Evolutionary conservation across 2,329 filamentous ascomycete species (phyloP).

Genomic region (Neurospora sp.): DNA sequence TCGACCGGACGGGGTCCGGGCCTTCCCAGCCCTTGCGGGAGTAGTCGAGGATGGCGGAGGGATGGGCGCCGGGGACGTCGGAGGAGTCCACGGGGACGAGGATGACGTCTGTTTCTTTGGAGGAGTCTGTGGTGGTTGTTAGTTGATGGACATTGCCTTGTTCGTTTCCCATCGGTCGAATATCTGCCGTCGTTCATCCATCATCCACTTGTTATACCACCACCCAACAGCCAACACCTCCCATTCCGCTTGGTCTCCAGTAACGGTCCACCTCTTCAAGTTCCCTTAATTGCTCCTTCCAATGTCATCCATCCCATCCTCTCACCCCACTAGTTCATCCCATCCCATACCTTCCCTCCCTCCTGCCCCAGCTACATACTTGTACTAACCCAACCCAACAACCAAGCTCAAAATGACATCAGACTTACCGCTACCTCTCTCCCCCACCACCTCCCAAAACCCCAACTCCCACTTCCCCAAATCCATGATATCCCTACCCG

Average conservation of each 20-base stretch:
- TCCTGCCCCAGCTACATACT: neutral
- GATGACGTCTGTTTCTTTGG: neutral
- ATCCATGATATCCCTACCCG: neutral
- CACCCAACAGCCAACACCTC: neutral
- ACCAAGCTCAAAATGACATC: neutral
- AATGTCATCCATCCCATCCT: neutral
- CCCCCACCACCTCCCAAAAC: neutral
- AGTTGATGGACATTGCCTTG: neutral
- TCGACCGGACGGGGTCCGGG: neutral
- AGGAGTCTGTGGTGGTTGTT: neutral
- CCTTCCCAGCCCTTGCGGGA: neutral
- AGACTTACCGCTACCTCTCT: neutral
- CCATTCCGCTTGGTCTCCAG: neutral
- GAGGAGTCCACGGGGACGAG: neutral
- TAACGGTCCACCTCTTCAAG: neutral
- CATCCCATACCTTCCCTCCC: neutral
- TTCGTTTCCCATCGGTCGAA: neutral
- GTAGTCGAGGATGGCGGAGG: neutral
- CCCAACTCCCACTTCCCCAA: neutral
- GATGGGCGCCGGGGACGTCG: neutral
- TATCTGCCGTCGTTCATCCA: neutral
- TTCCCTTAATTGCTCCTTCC: neutral
- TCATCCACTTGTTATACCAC: neutral
- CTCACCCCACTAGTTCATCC: neutral
- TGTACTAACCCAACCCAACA: neutral